A percentile compares a stretch with the other conserved stretches of the same genome.
Conservation (phyloP, 495 filamentous ascomycete species). For the Talaromyces trachyspermus region DNA sequence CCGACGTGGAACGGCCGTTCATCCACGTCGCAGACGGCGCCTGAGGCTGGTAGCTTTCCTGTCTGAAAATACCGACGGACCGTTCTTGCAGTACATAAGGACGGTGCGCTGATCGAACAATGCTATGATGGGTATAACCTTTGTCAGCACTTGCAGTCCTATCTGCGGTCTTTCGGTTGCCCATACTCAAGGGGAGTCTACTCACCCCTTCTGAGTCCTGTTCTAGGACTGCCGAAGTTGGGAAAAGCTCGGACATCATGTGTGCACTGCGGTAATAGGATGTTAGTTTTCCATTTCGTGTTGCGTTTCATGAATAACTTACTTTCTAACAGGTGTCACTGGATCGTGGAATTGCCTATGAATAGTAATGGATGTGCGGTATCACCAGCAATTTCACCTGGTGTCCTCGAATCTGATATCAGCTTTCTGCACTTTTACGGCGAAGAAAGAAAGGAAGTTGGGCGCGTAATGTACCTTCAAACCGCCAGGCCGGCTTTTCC, state of each 20-base stretch:
- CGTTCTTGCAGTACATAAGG: constrained; percentile 25
- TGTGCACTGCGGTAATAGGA: constrained; percentile 19
- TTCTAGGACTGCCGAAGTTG: constrained; percentile 36
- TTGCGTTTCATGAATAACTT: neutral
- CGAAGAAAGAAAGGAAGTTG: too few species aligned
- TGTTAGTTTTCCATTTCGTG: neutral
- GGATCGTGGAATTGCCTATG: constrained; percentile 36
- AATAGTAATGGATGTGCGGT: constrained; percentile 38
- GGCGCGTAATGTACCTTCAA: neutral
- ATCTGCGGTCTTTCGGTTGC: neutral
- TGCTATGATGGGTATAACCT: neutral
- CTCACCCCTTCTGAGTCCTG: constrained; percentile 34
- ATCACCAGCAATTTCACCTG: constrained; percentile 16
- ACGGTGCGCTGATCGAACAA: constrained; percentile 15
- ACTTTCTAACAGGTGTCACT: constrained; percentile 29
- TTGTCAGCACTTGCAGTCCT: neutral
- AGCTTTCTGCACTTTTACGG: too few species aligned
- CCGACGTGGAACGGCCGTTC: neutral
- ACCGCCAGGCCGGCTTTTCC: neutral
- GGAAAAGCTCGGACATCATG: constrained; percentile 31
- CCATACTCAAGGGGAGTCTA: neutral
- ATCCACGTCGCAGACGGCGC: constrained; percentile 22
- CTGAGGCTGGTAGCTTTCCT: constrained; percentile 27
- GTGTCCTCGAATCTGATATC: neutral
- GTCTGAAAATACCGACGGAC: constrained; percentile 28